phyloP scores from a whole-genome alignment of 2,329 filamentous ascomycete genomes.

The Stylonectria norvegica region DNA sequence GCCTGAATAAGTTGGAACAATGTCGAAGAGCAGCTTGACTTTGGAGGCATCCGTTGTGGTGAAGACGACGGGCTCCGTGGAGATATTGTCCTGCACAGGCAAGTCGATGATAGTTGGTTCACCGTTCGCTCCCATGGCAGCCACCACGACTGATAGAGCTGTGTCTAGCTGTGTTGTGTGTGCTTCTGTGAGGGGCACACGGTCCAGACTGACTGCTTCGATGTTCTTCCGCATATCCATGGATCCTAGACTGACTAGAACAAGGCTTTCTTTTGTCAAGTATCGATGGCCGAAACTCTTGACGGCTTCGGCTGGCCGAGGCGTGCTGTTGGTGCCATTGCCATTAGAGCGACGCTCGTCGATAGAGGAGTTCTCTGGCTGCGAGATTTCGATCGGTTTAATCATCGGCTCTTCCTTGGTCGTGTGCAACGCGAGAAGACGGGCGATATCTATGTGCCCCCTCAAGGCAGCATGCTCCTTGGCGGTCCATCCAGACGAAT shows the following conservation, averaged over 20 bases:
- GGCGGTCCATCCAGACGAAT: constrained; percentile 90
- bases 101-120: constrained; percentile 89
- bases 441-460: constrained; percentile 80
- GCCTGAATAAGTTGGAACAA: constrained; percentile 92
- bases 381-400: constrained; percentile 20
- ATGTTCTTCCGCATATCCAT: constrained; percentile 87
- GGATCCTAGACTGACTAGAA: constrained; percentile 87
- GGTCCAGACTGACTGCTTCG: constrained; percentile 80
- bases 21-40: constrained; percentile 89
- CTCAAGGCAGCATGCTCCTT: constrained; percentile 89
- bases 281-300: constrained; percentile 97
- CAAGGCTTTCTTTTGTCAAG: constrained; percentile 80
- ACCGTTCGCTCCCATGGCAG: constrained; percentile 77
- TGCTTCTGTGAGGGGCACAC: constrained; percentile 80
- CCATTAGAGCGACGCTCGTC: constrained; percentile 56
- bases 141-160: constrained; percentile 85
- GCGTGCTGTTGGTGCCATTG: constrained; percentile 43
- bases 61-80: constrained; percentile 91
- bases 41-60: constrained; percentile 72
- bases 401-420: constrained; percentile 27
- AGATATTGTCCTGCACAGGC: constrained; percentile 88
- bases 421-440: constrained; percentile 57
- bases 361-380: constrained; percentile 46
- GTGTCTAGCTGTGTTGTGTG: constrained; percentile 94
- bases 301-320: constrained; percentile 68